Base-by-base conservation (phyloP, 2,329 filamentous ascomycete genomes). In the Mycosphaerella arachidis region DNA sequence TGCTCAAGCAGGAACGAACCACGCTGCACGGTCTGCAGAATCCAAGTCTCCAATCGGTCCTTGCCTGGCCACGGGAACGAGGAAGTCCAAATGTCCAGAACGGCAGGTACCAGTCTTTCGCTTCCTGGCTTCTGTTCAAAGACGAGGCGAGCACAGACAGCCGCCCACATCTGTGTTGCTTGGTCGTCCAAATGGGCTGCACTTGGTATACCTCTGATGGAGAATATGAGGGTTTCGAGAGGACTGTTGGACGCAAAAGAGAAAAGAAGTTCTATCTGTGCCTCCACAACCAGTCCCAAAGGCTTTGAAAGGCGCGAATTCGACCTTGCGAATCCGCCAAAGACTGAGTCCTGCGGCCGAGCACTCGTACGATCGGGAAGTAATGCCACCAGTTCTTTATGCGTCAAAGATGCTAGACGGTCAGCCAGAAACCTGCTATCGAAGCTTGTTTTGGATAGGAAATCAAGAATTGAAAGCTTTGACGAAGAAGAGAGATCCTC, bases 1-100 rank as follows among this genome's bases (percentile, higher is more conserved):
- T 89, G 87, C 71, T 96, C 92, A 67, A 97, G 81, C 59, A 97
- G 81, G 72, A 97, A 97, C 43, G 92, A 89, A 66, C 94, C 94
- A 68, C 95, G 90, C 75, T 96, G 91, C 33, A 99, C 84, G 61
- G 95, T 91, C 72, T 94, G 90, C 90, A 96, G 94, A 12, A 99
- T 84, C 74, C 93, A 97, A 76, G 91, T 89, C 76, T 97, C 92
- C 81, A 99, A 86, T 65, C 92, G 94, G 66, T 88, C 85, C 69
- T 89, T 92, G 59, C 91, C 91, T 45, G 91, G 89, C 92, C 93
- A 97, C 74, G 92, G 88, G 63, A 90, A 86, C 82, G 92, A 90
- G 58, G 86, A 82, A 55, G 90, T 87, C 90, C 92, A 97, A 58
- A 91, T 87, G 74, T 94, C 92, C 54, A 99, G 82, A 35, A 97